Percentiles rank a stretch among this genome's conserved stretches.
Conservation (phyloP, 2,329 filamentous ascomycete genomes). For the Beauveria varroae region DNA sequence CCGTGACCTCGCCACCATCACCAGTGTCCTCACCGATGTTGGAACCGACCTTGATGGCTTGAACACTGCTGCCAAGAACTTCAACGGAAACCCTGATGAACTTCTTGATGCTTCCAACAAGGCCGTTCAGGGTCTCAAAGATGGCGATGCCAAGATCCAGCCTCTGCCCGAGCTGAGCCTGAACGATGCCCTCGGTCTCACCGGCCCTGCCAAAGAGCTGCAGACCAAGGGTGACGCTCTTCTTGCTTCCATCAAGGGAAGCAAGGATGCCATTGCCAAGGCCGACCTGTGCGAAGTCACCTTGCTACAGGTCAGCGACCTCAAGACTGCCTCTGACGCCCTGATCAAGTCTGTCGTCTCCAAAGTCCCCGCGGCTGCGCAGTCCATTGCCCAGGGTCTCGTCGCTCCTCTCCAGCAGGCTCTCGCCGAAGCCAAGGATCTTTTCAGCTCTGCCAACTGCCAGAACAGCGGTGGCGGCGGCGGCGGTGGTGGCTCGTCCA, state of each 20-base stretch:
- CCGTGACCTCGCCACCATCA: slow-evolving; percentile 13
- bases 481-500: neutral
- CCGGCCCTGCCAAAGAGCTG: slow-evolving; percentile 15
- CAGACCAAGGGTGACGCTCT: slow-evolving; percentile 21
- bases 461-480: slow-evolving; percentile 16
- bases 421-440: slow-evolving; percentile 17
- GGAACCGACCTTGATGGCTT: slow-evolving; percentile 15
- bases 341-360: slow-evolving; percentile 23
- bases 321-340: slow-evolving; percentile 18
- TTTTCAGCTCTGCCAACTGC: slow-evolving; percentile 24
- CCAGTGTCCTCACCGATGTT: slow-evolving; percentile 12
- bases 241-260: slow-evolving; percentile 18
- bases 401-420: slow-evolving; percentile 18
- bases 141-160: slow-evolving; percentile 14
- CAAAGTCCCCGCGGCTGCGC: slow-evolving; percentile 23
- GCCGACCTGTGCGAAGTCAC: slow-evolving; percentile 22
- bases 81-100: slow-evolving; percentile 16
- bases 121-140: slow-evolving; percentile 15
- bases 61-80: slow-evolving; percentile 18
- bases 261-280: slow-evolving; percentile 22
- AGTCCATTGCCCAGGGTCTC: slow-evolving; percentile 21
- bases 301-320: slow-evolving; percentile 17
- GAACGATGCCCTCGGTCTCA: slow-evolving; percentile 14
- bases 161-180: slow-evolving; percentile 13
- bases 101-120: slow-evolving; percentile 17